These are phyloP conservation scores for Cyberlindnera maclurae DNA, from an alignment of 805 yeast genomes.

Conservation along the genomic window DNA sequence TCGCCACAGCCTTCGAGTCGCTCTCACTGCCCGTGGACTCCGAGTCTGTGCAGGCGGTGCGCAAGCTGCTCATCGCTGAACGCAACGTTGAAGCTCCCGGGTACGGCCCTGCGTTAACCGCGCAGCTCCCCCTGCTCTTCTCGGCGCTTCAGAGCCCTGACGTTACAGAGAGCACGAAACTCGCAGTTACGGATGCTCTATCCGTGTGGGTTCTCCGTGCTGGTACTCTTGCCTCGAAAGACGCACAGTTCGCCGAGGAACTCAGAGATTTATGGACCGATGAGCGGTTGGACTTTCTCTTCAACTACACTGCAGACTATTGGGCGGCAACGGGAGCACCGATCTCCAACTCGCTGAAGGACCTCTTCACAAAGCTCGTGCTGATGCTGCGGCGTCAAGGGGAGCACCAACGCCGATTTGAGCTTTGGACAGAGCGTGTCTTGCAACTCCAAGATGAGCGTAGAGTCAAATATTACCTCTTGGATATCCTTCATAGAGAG, in stretches of 20 bases:
- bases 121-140: constrained; percentile 25
- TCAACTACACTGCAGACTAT: constrained; percentile 53
- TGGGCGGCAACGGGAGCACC: constrained; percentile 71
- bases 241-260: constrained; percentile 4
- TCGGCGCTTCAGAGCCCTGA: constrained; percentile 25
- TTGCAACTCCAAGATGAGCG: constrained; percentile 41
- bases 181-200: constrained; percentile 49
- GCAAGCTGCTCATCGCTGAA: constrained; percentile 14
- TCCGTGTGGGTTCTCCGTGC: constrained; percentile 60
- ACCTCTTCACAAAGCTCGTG: constrained; percentile 49
- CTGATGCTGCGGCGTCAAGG: constrained; percentile 27
- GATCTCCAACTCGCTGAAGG: constrained; percentile 59
- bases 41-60: constrained; percentile 5
- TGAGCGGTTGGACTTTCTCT: constrained; percentile 27
- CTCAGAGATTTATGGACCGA: constrained; percentile 14
- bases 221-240: constrained; percentile 29
- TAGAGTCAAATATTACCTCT: constrained; percentile 53
- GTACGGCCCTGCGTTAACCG: constrained; percentile 11
- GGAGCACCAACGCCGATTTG: constrained; percentile 23
- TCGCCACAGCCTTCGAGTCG: not conserved
- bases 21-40: constrained; percentile 5
- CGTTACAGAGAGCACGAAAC: constrained; percentile 32
- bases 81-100: constrained; percentile 9
- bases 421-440: constrained; percentile 39
- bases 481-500: constrained; percentile 50